Conservation (phyloP, 2,329 filamentous ascomycete species). For the Colletotrichum karsti region DNA sequence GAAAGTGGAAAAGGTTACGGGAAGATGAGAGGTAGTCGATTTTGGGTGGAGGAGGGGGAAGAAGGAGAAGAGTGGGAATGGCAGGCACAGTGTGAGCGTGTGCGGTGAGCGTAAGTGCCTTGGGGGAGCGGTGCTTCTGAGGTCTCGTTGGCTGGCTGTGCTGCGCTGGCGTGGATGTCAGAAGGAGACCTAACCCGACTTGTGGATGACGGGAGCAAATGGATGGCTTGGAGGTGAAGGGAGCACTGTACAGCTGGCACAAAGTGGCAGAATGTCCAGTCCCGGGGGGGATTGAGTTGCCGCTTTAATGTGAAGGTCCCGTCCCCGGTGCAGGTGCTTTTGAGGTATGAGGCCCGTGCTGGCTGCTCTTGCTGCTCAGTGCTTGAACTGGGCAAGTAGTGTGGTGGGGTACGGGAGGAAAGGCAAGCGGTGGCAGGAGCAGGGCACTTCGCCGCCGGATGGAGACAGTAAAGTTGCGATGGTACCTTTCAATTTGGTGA, state of each 20-base stretch:
- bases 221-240: conserved; percentile 5
- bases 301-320: conserved; percentile 18
- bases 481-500: conserved; percentile 13
- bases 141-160: conserved; percentile 7
- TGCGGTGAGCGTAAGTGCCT: conserved; percentile 19
- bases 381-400: conserved; percentile 23
- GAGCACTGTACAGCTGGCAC: conserved; percentile 24
- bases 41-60: conserved; percentile 33
- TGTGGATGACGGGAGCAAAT: conserved; percentile 29
- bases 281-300: conserved; percentile 13
- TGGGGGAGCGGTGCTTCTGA: conserved; percentile 11
- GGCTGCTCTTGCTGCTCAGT: conserved; percentile 8
- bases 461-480: neutral
- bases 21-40: conserved; percentile 29
- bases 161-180: conserved; percentile 27
- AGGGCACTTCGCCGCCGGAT: neutral
- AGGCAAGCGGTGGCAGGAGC: conserved; percentile 1
- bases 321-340: no score
- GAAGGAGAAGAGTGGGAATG: conserved; percentile 31
- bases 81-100: conserved; percentile 24
- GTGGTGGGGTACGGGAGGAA: conserved; percentile 27
- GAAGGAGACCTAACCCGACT: conserved; percentile 29
- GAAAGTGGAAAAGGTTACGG: conserved; percentile 32
- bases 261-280: conserved; percentile 22
- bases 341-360: conserved; percentile 12